Evolutionary conservation across 805 yeast species (phyloP), one percentile per base, ranked within the genome.

Genomic region (Diddensiella transvaalensis): DNA sequence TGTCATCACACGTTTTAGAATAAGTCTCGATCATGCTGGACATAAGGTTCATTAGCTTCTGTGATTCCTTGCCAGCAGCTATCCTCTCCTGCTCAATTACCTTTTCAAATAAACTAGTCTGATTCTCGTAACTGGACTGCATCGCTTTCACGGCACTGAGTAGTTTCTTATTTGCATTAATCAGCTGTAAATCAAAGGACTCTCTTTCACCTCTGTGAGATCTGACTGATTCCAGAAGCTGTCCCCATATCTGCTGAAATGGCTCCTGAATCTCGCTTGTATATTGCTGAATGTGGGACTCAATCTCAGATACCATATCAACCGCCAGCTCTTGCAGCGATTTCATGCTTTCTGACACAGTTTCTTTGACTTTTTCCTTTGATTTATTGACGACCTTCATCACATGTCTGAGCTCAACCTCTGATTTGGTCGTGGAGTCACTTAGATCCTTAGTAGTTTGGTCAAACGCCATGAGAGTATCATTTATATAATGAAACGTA

Each of bases 391-490:
- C 26, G 13, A 18, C 49, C 3, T 21, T 32, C 8, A 24, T 21
- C 19, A 41, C 24, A 18, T 23, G 22, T 2, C 22, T 18, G 6
- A 32, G 17, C 13, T 47, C 32, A 6, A 18, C 22, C 11, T 47
- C 22, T 3, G 48, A 45, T 22, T 42, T 42, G 33, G n/a, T 22
- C 3, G 48, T 22, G 15, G 50, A n/a, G 4, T 32, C 22, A 8
- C 26, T n/a, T 13, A 47, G 30, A n/a, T 22, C 36, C n/a, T 43
- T 51, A 17, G 26, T 40, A 17, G 42, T 22, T n/a, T 30, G 19
- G n/a, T 48, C 51, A 15, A 49, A 36, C 15, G 36, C 42, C 15
- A n/a, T 30, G 33, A 49, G n/a, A 35, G 35, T 49, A 26, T 52
- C 56, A 18, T 19, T 32, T 21, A 52, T 22, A 18, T 37, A 43